Percentiles rank a stretch among this genome's conserved stretches.
These are phyloP conservation scores for Rosa multiflora DNA, from an alignment of 306 rosid genomes.

Conservation along the genomic window DNA sequence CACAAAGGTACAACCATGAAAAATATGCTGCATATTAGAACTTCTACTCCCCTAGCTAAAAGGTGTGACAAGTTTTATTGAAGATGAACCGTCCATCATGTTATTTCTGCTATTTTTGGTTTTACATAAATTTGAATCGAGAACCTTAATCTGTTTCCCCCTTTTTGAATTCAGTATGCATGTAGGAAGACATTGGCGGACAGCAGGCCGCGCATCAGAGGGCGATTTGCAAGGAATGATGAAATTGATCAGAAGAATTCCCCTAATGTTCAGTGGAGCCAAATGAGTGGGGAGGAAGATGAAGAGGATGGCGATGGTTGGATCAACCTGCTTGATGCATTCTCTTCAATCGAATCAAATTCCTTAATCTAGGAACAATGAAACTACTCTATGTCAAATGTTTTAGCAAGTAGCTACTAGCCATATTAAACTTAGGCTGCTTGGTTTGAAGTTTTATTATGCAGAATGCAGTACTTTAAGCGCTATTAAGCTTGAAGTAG, in stretches of 20 bases:
- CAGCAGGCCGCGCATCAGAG: constrained; percentile 87
- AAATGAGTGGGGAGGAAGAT: constrained; percentile 53
- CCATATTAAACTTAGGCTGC: not conserved
- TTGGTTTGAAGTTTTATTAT: not conserved
- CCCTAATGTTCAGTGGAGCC: constrained; percentile 48
- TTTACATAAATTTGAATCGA: not conserved
- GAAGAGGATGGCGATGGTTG: constrained; percentile 66
- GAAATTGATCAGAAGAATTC: constrained; percentile 52
- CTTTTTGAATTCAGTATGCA: constrained; percentile 52
- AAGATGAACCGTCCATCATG: not conserved
- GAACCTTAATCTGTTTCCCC: not conserved
- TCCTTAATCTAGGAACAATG: constrained; percentile 30
- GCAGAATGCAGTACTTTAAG: constrained; percentile 10
- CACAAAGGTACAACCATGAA: not conserved
- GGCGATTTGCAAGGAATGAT: constrained; percentile 78
- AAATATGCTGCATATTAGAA: not conserved
- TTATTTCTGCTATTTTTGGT: not conserved
- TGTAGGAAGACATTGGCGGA: constrained; percentile 94
- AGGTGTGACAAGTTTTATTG: not conserved
- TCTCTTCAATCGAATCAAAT: constrained; percentile 54
- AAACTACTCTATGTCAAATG: constrained; percentile 4
- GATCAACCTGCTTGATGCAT: constrained; percentile 64
- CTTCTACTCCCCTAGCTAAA: not conserved
- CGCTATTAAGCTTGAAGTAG: constrained; percentile 16
- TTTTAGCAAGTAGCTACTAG: constrained; percentile 16